Conservation (phyloP, 2,329 filamentous ascomycete species). For the Sclerotinia glacialis region DNA sequence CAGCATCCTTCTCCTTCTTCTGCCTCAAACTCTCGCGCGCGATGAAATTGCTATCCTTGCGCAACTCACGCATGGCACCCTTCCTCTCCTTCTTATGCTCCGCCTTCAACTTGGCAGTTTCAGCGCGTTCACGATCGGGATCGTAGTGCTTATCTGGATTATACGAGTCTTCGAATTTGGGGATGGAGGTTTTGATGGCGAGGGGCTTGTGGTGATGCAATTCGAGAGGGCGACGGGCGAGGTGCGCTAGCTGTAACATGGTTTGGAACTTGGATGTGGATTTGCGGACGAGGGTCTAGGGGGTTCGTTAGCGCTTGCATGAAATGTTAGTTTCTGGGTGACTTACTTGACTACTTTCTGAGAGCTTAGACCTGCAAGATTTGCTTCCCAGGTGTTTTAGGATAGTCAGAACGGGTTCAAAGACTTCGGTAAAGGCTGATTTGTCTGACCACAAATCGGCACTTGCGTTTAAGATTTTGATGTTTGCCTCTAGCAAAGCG, state of each 20-base stretch:
- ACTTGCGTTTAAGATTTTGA: conserved; percentile 64
- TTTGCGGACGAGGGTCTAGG: conserved; percentile 31
- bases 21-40: conserved; percentile 82
- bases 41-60: conserved; percentile 94
- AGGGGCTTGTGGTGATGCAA: conserved; percentile 87
- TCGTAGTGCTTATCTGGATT: conserved; percentile 98
- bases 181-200: conserved; percentile 81
- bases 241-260: conserved; percentile 59
- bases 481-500: conserved; percentile 59
- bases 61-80: conserved; percentile 86
- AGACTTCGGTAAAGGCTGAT: conserved; percentile 74
- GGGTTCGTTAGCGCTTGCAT: background rate
- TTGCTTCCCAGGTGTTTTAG: conserved; percentile 60
- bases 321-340: background rate
- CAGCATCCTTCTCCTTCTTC: conserved; percentile 90
- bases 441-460: conserved; percentile 72
- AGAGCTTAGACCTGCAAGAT: conserved; percentile 50
- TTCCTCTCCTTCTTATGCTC: conserved; percentile 75
- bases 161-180: conserved; percentile 95
- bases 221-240: conserved; percentile 72
- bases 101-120: conserved; percentile 67
- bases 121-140: conserved; percentile 83
- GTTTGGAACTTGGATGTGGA: conserved; percentile 46
- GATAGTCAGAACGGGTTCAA: conserved; percentile 60
- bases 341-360: conserved; percentile 39